These are phyloP conservation scores for Eutrema yunnanense DNA, from an alignment of 345 rosid genomes.

Conservation along the genomic window DNA sequence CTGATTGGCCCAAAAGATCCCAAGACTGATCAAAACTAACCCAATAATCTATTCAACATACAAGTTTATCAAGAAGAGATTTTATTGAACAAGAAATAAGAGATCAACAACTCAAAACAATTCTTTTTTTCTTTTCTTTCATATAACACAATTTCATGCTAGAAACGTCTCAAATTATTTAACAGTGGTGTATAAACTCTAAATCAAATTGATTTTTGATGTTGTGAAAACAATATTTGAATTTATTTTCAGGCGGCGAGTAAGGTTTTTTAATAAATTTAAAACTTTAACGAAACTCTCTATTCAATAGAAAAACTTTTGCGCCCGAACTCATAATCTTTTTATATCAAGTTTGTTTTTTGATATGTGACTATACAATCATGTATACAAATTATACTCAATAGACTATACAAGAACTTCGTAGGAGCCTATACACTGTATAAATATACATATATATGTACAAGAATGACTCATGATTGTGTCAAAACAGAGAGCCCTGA, in stretches of 20 bases:
- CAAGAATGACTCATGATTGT: neutral
- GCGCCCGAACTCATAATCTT: neutral
- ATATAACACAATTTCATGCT: too few species aligned
- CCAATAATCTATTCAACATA: too few species aligned
- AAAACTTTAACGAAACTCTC: too few species aligned
- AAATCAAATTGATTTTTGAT: neutral
- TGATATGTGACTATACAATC: neutral
- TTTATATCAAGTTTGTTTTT: neutral
- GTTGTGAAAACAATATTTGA: neutral
- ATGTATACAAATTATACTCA: neutral
- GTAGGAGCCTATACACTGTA: neutral
- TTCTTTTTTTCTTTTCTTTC: too few species aligned
- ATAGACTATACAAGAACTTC: constrained; percentile 2
- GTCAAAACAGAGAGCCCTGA: constrained; percentile 45
- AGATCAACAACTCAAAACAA: too few species aligned
- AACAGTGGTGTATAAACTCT: neutral
- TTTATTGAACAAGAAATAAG: too few species aligned
- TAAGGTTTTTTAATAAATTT: neutral
- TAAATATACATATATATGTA: neutral
- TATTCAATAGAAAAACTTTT: neutral
- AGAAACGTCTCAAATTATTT: neutral
- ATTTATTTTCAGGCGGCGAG: neutral
- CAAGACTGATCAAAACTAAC: too few species aligned
- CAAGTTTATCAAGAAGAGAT: too few species aligned
- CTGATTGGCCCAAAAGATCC: too few species aligned